Conservation (phyloP, 73 alveolate genomes). For the Uronychia setigera region DNA sequence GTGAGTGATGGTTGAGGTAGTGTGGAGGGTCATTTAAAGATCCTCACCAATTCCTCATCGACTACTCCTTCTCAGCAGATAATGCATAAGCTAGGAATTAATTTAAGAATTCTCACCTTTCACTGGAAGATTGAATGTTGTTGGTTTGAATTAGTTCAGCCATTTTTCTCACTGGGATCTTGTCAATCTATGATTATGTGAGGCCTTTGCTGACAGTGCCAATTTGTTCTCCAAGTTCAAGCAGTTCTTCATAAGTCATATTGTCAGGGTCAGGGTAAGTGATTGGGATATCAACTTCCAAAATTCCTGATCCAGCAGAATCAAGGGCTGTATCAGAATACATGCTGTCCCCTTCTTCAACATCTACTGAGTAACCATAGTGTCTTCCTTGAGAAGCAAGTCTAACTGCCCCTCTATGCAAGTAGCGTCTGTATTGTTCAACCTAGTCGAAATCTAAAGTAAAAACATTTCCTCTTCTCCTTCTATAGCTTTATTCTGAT, state of each 20-base stretch:
- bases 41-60: neutral
- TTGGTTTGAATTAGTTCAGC: neutral
- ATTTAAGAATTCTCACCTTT: too few relatives aligned
- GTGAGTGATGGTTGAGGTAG: too few relatives aligned
- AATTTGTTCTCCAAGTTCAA: slow-evolving; percentile 73
- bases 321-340: neutral
- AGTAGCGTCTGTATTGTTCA: too few relatives aligned
- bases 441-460: too few relatives aligned
- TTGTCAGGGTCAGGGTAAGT: slow-evolving; percentile 60
- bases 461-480: neutral
- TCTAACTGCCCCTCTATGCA: too few relatives aligned
- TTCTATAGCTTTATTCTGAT: neutral
- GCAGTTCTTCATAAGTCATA: slow-evolving; percentile 83
- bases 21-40: too few relatives aligned
- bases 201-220: slow-evolving; percentile 81
- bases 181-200: slow-evolving; percentile 35
- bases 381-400: neutral
- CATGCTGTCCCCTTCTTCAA: neutral
- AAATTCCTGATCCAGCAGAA: neutral
- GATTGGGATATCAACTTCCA: neutral
- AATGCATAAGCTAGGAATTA: too few relatives aligned
- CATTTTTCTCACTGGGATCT: slow-evolving; percentile 16
- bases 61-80: neutral
- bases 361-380: neutral
- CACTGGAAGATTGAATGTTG: neutral